phyloP scores from a whole-genome alignment of 805 yeast species.

The Tetrapisispora arboricola region DNA sequence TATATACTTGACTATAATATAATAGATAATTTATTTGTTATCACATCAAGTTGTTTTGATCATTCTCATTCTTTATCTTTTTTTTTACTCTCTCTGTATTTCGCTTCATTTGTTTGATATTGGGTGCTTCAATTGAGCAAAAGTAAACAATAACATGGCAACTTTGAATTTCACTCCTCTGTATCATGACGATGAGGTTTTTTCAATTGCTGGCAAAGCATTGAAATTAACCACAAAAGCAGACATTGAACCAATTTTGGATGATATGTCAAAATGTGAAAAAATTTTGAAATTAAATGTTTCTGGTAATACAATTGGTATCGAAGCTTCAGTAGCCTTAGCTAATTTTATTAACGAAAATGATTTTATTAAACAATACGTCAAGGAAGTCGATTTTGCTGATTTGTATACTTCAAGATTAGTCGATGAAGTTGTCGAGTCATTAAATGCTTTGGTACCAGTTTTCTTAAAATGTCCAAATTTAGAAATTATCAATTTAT shows the following conservation, averaged over 20 bases:
- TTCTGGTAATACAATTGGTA: constrained; percentile 91
- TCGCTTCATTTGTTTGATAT: background rate
- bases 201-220: constrained; percentile 64
- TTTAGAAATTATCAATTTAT: constrained; percentile 64
- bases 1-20: no score
- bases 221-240: constrained; percentile 60
- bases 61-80: no score
- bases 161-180: constrained; percentile 31
- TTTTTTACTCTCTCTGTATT: no score
- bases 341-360: constrained; percentile 42
- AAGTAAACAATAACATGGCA: constrained; percentile 33
- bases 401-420: constrained; percentile 93
- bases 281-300: constrained; percentile 53
- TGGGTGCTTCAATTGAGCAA: no score
- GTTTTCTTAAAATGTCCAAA: constrained; percentile 60
- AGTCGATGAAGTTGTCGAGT: constrained; percentile 86
- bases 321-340: constrained; percentile 70
- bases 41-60: no score
- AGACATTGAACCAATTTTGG: constrained; percentile 64
- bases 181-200: constrained; percentile 39
- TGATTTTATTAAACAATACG: constrained; percentile 32
- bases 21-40: no score
- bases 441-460: constrained; percentile 63
- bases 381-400: constrained; percentile 69
- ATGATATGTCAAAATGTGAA: constrained; percentile 37